Evolutionary conservation across 805 yeast genomes (phyloP).

Genomic region (Barnettozyma botsteinii): DNA sequence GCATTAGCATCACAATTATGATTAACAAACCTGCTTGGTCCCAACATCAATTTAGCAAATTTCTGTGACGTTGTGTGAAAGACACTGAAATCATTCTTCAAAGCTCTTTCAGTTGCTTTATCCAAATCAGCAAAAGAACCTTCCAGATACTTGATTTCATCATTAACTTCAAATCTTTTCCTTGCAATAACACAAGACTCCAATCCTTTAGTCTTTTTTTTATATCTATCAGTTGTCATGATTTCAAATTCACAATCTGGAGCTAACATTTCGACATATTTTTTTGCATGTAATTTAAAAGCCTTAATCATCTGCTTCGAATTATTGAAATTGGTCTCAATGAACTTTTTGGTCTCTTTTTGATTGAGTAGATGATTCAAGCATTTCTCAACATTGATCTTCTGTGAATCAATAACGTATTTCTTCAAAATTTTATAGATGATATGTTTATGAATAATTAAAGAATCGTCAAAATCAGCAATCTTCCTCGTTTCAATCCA

Average conservation of each 20-base stretch:
- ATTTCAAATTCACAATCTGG: constrained; percentile 37
- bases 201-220: constrained; percentile 9
- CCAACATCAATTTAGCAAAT: constrained; percentile 37
- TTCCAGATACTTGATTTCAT: constrained; percentile 29
- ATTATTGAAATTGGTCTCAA: constrained; percentile 19
- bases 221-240: constrained; percentile 38
- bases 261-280: constrained; percentile 32
- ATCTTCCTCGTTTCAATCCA: constrained; percentile 27
- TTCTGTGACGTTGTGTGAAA: constrained; percentile 30
- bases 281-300: constrained; percentile 31
- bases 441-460: constrained; percentile 5
- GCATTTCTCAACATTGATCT: constrained; percentile 18
- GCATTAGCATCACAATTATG: constrained; percentile 44
- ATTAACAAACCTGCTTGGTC: constrained; percentile 43
- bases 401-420: constrained; percentile 11
- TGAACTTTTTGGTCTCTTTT: constrained; percentile 23
- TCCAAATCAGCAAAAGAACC: constrained; percentile 34
- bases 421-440: constrained; percentile 8
- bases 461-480: constrained; percentile 1
- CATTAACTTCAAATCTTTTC: constrained; percentile 24
- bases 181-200: constrained; percentile 37
- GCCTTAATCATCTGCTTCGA: constrained; percentile 18
- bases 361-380: constrained; percentile 23
- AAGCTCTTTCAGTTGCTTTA: constrained; percentile 28
- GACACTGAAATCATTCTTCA: constrained; percentile 39